Percentiles rank a stretch among this genome's conserved stretches.
Conservation (phyloP, 768 basidiomycete species). For the Mycena indigotica region DNA sequence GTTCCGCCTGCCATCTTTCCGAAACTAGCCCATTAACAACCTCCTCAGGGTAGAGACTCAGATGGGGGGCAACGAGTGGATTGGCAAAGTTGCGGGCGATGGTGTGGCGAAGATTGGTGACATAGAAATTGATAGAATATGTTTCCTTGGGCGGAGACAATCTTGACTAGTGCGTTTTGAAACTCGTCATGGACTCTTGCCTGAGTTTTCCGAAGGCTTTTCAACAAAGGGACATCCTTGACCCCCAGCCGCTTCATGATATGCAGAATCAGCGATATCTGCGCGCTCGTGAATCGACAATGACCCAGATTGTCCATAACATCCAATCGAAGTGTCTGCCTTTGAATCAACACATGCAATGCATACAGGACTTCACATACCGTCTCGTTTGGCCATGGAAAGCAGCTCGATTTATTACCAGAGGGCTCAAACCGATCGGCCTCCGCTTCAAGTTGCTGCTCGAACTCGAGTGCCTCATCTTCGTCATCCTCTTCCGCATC, state of each 20-base stretch:
- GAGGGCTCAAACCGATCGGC: not conserved
- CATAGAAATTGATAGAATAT: conserved; percentile 5
- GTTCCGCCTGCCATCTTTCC: not conserved
- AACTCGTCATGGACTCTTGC: conserved; percentile 14
- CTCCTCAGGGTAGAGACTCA: not conserved
- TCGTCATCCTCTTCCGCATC: not conserved
- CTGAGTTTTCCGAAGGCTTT: conserved; percentile 26
- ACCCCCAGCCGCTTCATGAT: conserved; percentile 30
- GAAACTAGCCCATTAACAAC: not conserved
- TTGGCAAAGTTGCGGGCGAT: not conserved
- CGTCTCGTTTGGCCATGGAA: not conserved
- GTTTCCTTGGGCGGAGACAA: conserved; percentile 10
- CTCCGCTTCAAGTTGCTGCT: not conserved
- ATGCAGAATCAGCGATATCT: conserved; percentile 37
- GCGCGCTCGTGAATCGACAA: conserved; percentile 29
- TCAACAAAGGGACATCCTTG: conserved; percentile 31
- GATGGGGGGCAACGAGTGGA: not conserved
- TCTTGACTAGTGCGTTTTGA: conserved; percentile 14
- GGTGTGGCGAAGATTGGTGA: conserved; percentile 2
- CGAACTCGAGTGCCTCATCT: not conserved
- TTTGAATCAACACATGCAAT: not conserved
- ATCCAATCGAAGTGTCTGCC: conserved; percentile 28
- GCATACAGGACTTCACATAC: not conserved
- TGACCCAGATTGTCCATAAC: conserved; percentile 35
- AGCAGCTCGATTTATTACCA: not conserved